A percentile compares a stretch with the other conserved stretches of the same genome.
Evolutionary conservation across 2,329 filamentous ascomycete genomes (phyloP).

Genomic region (Fusarium nodosum): DNA sequence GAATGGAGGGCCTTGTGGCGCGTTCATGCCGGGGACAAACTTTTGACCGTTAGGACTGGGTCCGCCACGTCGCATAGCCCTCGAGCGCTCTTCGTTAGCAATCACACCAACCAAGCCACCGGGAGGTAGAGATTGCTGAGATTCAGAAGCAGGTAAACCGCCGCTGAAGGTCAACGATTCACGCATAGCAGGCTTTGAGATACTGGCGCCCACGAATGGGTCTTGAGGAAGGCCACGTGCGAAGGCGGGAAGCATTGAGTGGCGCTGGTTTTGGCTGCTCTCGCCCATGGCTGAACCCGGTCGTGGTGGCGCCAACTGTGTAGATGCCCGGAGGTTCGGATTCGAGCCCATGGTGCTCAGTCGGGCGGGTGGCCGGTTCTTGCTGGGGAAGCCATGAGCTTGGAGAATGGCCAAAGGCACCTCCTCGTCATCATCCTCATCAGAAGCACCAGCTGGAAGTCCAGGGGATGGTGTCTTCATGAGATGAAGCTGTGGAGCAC

Average conservation of each 20-base stretch:
- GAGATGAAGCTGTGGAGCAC: constrained; percentile 70
- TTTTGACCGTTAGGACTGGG: constrained; percentile 73
- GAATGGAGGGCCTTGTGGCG: constrained; percentile 57
- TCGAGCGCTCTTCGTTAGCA: constrained; percentile 83
- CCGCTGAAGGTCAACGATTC: constrained; percentile 81
- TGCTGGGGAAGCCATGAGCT: constrained; percentile 88
- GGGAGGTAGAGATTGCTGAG: constrained; percentile 65
- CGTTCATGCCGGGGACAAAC: constrained; percentile 54
- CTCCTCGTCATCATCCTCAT: constrained; percentile 92
- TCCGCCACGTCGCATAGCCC: constrained; percentile 82
- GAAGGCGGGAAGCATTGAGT: constrained; percentile 78
- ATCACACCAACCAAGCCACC: constrained; percentile 91
- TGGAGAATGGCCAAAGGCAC: constrained; percentile 87
- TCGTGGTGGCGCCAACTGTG: constrained; percentile 58
- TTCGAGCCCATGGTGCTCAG: constrained; percentile 76
- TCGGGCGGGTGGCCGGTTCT: constrained; percentile 78
- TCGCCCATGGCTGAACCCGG: constrained; percentile 71
- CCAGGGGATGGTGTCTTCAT: constrained; percentile 56
- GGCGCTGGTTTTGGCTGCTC: constrained; percentile 49
- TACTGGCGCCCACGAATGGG: constrained; percentile 83
- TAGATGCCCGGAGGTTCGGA: constrained; percentile 75
- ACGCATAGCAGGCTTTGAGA: constrained; percentile 78
- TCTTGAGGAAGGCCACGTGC: constrained; percentile 85
- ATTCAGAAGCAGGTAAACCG: constrained; percentile 60
- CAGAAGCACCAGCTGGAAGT: constrained; percentile 66